Percentiles rank a stretch among this genome's conserved stretches.
Evolutionary conservation across 768 basidiomycete genomes (phyloP).

Genomic region (Termitomyces sp.): DNA sequence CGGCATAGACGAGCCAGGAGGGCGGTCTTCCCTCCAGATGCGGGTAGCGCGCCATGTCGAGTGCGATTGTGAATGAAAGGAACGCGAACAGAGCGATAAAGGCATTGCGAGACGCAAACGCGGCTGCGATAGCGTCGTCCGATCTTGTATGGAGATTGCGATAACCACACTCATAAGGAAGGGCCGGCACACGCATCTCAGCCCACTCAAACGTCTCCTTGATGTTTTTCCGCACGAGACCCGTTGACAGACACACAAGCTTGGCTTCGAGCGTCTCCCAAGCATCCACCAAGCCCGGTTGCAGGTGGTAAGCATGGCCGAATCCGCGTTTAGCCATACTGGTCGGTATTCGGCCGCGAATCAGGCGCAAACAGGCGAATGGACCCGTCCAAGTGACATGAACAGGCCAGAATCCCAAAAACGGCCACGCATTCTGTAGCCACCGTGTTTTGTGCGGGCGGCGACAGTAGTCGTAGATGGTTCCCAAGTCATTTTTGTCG

Average conservation of each 20-base stretch:
- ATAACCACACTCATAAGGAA: not conserved
- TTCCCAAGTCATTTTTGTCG: not conserved
- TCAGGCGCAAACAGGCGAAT: not conserved
- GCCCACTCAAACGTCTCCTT: not conserved
- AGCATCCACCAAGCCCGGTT: not conserved
- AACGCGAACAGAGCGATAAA: not conserved
- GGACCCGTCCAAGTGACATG: not conserved
- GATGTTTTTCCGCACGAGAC: not conserved
- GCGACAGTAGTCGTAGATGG: not conserved
- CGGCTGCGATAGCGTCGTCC: not conserved
- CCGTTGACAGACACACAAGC: not conserved
- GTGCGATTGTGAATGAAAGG: slow-evolving; percentile 6
- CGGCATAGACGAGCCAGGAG: slow-evolving; percentile 6
- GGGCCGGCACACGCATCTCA: not conserved
- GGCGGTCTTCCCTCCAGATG: not conserved
- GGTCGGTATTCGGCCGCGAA: not conserved
- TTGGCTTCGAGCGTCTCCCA: slow-evolving; percentile 5
- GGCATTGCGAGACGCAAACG: not conserved
- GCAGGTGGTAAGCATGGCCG: not conserved
- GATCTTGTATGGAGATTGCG: not conserved
- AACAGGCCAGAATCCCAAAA: slow-evolving; percentile 10
- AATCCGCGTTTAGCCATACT: not conserved
- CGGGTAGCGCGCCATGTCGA: not conserved
- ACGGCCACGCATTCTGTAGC: not conserved
- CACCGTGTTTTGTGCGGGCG: slow-evolving; percentile 7